Conservation (phyloP, 306 rosid species). For the Fragaria iinumae region DNA sequence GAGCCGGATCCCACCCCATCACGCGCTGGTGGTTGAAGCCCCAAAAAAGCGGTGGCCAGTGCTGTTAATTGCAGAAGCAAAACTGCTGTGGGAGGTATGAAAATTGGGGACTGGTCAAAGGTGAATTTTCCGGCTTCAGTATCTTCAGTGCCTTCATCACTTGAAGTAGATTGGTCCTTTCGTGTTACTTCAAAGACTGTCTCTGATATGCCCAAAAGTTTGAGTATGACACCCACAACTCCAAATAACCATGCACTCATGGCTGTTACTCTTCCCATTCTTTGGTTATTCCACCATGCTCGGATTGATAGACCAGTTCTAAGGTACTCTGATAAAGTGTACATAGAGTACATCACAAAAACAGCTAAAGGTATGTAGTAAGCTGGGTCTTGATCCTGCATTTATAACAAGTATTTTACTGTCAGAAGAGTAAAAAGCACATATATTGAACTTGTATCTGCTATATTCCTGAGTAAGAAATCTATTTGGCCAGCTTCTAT, state of each 20-base stretch:
- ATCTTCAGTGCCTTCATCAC: neutral
- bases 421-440: neutral
- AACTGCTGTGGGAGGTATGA: slow-evolving; percentile 58
- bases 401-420: neutral
- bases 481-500: neutral
- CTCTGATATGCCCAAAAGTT: slow-evolving; percentile 45
- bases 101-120: slow-evolving; percentile 51
- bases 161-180: slow-evolving; percentile 38
- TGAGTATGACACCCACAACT: slow-evolving; percentile 32
- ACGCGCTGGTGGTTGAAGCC: slow-evolving; percentile 13
- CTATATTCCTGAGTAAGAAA: neutral
- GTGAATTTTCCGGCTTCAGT: slow-evolving; percentile 37
- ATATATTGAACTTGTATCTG: neutral
- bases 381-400: slow-evolving; percentile 38
- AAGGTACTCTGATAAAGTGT: slow-evolving; percentile 38
- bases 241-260: slow-evolving; percentile 45
- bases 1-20: slow-evolving; percentile 33
- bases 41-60: slow-evolving; percentile 28
- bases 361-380: slow-evolving; percentile 32
- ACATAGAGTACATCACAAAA: slow-evolving; percentile 20
- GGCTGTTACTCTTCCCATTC: slow-evolving; percentile 44
- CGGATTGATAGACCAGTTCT: slow-evolving; percentile 37
- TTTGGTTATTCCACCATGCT: slow-evolving; percentile 78
- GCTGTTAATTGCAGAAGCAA: slow-evolving; percentile 50
- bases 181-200: slow-evolving; percentile 54